Evolutionary conservation across 495 filamentous ascomycete genomes (phyloP).

Genomic region (Elasticomyces elasticus): DNA sequence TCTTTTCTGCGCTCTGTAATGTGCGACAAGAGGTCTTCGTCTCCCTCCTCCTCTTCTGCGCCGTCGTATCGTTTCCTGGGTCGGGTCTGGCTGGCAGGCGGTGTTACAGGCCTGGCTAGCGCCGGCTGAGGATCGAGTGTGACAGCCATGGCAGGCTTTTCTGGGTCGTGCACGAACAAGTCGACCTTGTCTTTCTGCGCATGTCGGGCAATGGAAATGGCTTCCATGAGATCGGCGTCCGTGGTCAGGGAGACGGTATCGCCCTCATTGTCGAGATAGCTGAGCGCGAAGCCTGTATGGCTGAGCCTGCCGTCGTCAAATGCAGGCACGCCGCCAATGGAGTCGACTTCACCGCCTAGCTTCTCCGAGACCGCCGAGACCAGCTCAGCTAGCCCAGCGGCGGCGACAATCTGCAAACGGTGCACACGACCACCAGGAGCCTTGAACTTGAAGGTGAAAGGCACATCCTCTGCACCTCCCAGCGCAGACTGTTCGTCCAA

Average conservation of each 20-base stretch:
- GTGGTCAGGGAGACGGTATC: slow-evolving; percentile 97
- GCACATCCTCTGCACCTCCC: slow-evolving; percentile 51
- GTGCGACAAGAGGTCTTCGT: slow-evolving; percentile 33
- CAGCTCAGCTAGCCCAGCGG: slow-evolving; percentile 71
- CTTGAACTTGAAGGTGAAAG: slow-evolving; percentile 99
- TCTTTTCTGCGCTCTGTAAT: slow-evolving; percentile 25
- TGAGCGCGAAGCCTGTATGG: slow-evolving; percentile 78
- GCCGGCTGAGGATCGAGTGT: slow-evolving; percentile 58
- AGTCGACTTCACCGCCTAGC: slow-evolving; percentile 74
- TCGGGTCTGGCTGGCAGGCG: slow-evolving; percentile 44
- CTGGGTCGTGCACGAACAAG: slow-evolving; percentile 89
- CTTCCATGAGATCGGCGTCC: slow-evolving; percentile 83
- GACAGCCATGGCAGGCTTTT: slow-evolving; percentile 63
- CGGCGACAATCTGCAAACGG: slow-evolving; percentile 72
- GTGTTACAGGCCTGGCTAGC: slow-evolving; percentile 44
- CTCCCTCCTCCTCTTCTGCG: slow-evolving; percentile 54
- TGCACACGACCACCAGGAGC: slow-evolving; percentile 93
- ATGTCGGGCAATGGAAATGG: slow-evolving; percentile 71
- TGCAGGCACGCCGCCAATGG: slow-evolving; percentile 69
- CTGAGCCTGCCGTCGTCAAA: slow-evolving; percentile 69
- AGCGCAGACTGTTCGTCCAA: slow-evolving; percentile 44
- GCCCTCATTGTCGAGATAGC: slow-evolving; percentile 94
- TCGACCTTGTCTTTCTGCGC: slow-evolving; percentile 83
- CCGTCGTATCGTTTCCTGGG: slow-evolving; percentile 47
- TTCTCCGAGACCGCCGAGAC: slow-evolving; percentile 72